Evolutionary conservation across 345 rosid species (phyloP).

Genomic region (Populus euphratica): DNA sequence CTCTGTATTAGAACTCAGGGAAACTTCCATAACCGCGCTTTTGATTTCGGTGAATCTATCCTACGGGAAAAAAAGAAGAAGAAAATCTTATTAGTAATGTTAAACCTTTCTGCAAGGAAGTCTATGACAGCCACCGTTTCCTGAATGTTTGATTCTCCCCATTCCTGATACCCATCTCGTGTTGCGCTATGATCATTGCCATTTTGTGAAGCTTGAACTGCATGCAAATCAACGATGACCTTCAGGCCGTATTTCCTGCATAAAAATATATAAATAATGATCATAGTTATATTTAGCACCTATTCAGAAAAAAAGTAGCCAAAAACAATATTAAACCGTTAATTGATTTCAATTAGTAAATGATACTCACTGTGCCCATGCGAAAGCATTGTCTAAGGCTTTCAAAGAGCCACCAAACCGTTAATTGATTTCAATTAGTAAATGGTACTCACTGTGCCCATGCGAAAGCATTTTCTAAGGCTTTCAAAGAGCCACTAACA

Average conservation of each 20-base stretch:
- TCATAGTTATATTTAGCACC: background rate
- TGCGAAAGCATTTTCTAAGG: constrained; percentile 34
- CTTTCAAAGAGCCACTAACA: constrained; percentile 25
- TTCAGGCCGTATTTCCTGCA: constrained; percentile 28
- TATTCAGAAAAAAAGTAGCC: background rate
- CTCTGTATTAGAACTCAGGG: background rate
- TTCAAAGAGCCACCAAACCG: constrained; percentile 17
- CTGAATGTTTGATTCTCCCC: constrained; percentile 31
- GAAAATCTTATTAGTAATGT: background rate
- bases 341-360: background rate
- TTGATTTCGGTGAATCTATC: too few species aligned
- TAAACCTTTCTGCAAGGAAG: constrained; percentile 33
- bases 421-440: background rate
- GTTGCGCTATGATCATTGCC: constrained; percentile 31
- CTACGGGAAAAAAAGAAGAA: too few species aligned
- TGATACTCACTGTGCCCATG: constrained; percentile 30
- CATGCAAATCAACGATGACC: constrained; percentile 38
- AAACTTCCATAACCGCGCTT: background rate
- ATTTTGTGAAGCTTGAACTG: constrained; percentile 31
- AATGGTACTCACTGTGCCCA: constrained; percentile 30
- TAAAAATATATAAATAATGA: background rate
- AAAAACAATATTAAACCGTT: background rate
- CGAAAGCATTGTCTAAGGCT: constrained; percentile 36
- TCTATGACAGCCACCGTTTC: constrained; percentile 38
- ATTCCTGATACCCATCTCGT: constrained; percentile 43